Base-by-base conservation (phyloP, 345 rosid genomes). In the Populus davidiana region DNA sequence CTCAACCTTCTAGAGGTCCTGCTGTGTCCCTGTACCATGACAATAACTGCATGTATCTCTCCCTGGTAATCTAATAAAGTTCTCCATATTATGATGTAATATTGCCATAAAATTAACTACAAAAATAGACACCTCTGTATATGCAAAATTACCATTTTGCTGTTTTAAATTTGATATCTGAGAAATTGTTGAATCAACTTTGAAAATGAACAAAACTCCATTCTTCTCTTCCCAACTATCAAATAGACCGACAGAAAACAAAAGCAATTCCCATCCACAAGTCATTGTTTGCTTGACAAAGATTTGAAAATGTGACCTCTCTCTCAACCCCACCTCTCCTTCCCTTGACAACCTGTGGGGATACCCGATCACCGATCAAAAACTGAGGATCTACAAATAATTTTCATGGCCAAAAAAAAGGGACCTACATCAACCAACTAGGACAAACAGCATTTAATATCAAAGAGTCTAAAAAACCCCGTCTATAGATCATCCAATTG, bases 351-450 rank as follows among this genome's bases (percentile, higher is more conserved):
- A 20, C 65, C 33, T 23, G 52, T 47, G 70, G 78, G 74, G 49
- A 35, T 68, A 14, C 67, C 2, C 12, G 20, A 63, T 52, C 77
- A 35, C 77, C 33, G 6, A 31, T 79, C 56, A 61, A 36, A 61
- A 39, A 69, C 38, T 38, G 21, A 64, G 70, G 62, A 75, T 80
- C 39, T 56, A 79, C 18, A 25, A 23, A 69, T n/a, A 44, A 39
- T 69, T 27, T n/a, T 35, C 16, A 43, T 36, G 21, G 52, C 81
- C 72, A 6, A 29, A 63, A 52, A 52, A 75, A 81, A 63, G 64
- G 41, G 75, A 78, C 76, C 31, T 61, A 67, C 61, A 78, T 31
- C 35, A 59, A 75, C 11, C 56, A 78, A 56, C 50, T 20, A 64
- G 50, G 31, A 20, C 10, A 63, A 50, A 64, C 71, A 69, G 8